phyloP scores from a whole-genome alignment of 2,329 filamentous ascomycete genomes.

The Eutypella sp. region DNA sequence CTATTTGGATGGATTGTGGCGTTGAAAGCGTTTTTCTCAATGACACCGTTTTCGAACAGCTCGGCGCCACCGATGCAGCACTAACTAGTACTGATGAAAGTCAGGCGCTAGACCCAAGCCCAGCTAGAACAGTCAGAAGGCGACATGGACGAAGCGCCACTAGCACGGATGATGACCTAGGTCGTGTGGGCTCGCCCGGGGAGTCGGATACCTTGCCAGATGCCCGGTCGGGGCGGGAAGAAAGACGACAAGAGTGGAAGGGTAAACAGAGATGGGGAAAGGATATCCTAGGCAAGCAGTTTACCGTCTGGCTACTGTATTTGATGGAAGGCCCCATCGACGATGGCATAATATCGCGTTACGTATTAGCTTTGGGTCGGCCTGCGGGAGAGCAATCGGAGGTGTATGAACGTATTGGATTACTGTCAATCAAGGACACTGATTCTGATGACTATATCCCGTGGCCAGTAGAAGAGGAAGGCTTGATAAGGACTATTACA shows the following conservation, averaged over 20 bases:
- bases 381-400: neutral
- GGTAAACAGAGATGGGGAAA: neutral
- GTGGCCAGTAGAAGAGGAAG: slow-evolving; percentile 1
- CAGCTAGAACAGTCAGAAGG: neutral
- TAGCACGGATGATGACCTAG: neutral
- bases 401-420: slow-evolving; percentile 2
- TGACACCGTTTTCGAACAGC: neutral
- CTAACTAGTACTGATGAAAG: neutral
- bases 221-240: neutral
- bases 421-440: neutral
- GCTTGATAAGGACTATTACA: slow-evolving; percentile 1
- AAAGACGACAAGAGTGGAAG: neutral
- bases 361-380: neutral
- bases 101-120: neutral
- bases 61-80: neutral
- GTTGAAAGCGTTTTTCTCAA: neutral
- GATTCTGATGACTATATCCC: neutral
- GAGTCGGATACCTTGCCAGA: neutral
- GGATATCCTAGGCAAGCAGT: neutral
- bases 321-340: neutral
- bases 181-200: neutral
- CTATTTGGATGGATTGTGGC: neutral
- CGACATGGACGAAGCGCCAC: neutral
- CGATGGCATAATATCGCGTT: neutral
- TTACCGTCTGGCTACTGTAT: neutral